These are phyloP conservation scores for Kokia cookei DNA, from an alignment of 441 rosid genomes.

Conservation along the genomic window DNA sequence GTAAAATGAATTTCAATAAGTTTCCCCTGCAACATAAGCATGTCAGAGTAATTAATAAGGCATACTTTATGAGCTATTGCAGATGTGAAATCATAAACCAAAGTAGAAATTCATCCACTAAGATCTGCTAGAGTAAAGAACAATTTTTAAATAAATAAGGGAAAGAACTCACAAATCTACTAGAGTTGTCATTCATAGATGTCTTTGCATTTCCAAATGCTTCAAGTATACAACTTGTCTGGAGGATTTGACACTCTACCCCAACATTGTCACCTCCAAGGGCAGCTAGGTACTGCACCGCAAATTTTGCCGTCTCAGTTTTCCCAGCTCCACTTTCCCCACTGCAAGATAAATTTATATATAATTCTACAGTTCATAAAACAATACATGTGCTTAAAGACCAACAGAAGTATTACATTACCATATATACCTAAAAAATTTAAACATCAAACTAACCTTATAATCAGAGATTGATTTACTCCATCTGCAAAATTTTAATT, in stretches of 20 bases:
- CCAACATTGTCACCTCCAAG: constrained; percentile 82
- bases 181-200: constrained; percentile 85
- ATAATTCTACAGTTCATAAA: constrained; percentile 1
- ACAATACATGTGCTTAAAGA: constrained; percentile 1
- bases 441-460: constrained; percentile 45
- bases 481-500: constrained; percentile 46
- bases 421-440: background rate
- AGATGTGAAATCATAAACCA: background rate
- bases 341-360: constrained; percentile 35
- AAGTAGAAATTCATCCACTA: background rate
- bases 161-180: constrained; percentile 78
- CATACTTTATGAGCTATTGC: background rate
- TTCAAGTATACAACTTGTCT: constrained; percentile 78
- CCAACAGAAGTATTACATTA: background rate
- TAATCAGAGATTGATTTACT: constrained; percentile 65
- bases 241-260: constrained; percentile 64
- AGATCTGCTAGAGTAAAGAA: background rate
- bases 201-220: constrained; percentile 99
- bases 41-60: background rate
- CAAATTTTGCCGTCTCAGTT: constrained; percentile 95
- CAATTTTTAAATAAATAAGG: constrained; percentile 4
- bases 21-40: constrained; percentile 58
- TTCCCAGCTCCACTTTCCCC: constrained; percentile 99
- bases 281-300: constrained; percentile 88
- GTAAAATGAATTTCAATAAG: constrained; percentile 86